These are phyloP conservation scores for Aureobasidium sp. DNA, from an alignment of 2,329 filamentous ascomycete genomes.

Conservation along the genomic window DNA sequence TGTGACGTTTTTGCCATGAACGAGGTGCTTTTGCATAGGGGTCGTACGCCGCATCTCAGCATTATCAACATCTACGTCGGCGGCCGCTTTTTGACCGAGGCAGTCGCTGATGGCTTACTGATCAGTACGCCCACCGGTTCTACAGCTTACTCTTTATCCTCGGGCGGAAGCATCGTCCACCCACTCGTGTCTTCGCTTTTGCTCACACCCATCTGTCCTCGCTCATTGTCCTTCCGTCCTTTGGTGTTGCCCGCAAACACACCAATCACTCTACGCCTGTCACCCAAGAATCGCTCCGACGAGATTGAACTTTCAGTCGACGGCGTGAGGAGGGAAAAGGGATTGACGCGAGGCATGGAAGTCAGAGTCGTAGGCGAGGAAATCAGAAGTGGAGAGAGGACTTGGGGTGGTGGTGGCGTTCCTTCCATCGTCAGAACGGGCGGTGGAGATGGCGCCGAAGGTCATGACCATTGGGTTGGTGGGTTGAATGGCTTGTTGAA, in stretches of 20 bases:
- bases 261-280: constrained; percentile 72
- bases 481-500: constrained; percentile 89
- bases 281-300: constrained; percentile 49
- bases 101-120: constrained; percentile 90
- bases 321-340: constrained; percentile 38
- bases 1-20: constrained; percentile 70
- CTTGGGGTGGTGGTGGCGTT: constrained; percentile 73
- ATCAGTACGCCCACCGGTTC: constrained; percentile 90
- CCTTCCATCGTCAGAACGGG: constrained; percentile 75
- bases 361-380: constrained; percentile 83
- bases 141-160: constrained; percentile 90
- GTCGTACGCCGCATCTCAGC: constrained; percentile 80
- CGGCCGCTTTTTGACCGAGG: constrained; percentile 83
- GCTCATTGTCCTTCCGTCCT: constrained; percentile 85
- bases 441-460: constrained; percentile 39
- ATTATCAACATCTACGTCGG: constrained; percentile 89
- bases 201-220: constrained; percentile 88
- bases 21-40: constrained; percentile 88
- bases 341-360: constrained; percentile 52
- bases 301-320: constrained; percentile 47
- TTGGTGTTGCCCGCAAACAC: constrained; percentile 83
- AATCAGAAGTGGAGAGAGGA: constrained; percentile 47
- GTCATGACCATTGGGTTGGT: constrained; percentile 92
- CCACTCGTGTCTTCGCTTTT: constrained; percentile 82
- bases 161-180: constrained; percentile 88